These are phyloP conservation scores for Volvox reticuliferus DNA, from an alignment of 139 green algal genomes.

Conservation along the genomic window DNA sequence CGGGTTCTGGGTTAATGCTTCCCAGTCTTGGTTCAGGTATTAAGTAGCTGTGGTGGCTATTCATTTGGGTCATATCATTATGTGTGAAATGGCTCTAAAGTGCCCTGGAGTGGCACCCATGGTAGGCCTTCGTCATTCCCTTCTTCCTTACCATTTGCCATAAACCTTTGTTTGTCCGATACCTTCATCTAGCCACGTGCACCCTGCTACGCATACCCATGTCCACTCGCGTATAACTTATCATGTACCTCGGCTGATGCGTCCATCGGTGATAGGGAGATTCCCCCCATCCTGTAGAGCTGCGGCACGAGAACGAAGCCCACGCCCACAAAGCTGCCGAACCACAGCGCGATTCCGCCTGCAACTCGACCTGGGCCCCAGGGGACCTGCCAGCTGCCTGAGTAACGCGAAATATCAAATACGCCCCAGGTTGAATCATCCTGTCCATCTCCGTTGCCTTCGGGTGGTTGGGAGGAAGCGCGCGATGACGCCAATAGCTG, in stretches of 20 bases:
- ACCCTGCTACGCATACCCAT: too few relatives aligned
- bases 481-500: background rate
- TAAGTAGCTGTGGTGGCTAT: too few relatives aligned
- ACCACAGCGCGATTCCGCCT: slow-evolving; percentile 80
- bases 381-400: slow-evolving; percentile 74
- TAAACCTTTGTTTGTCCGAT: too few relatives aligned
- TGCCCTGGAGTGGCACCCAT: too few relatives aligned
- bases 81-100: too few relatives aligned
- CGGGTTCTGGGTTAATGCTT: too few relatives aligned
- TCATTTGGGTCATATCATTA: too few relatives aligned
- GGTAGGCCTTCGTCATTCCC: too few relatives aligned
- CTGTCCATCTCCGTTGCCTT: background rate
- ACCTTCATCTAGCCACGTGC: too few relatives aligned
- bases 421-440: slow-evolving; percentile 62
- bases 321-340: slow-evolving; percentile 72
- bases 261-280: slow-evolving; percentile 19
- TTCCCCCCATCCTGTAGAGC: slow-evolving; percentile 46
- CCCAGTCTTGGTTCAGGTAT: too few relatives aligned
- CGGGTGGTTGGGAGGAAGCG: background rate
- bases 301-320: slow-evolving; percentile 79
- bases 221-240: too few relatives aligned
- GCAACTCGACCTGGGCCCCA: slow-evolving; percentile 73
- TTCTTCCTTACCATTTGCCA: too few relatives aligned
- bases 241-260: slow-evolving; percentile 29
- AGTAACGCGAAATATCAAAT: slow-evolving; percentile 68